Evolutionary conservation across 805 yeast species (phyloP).

Genomic region (Spathaspora hagerdaliae): DNA sequence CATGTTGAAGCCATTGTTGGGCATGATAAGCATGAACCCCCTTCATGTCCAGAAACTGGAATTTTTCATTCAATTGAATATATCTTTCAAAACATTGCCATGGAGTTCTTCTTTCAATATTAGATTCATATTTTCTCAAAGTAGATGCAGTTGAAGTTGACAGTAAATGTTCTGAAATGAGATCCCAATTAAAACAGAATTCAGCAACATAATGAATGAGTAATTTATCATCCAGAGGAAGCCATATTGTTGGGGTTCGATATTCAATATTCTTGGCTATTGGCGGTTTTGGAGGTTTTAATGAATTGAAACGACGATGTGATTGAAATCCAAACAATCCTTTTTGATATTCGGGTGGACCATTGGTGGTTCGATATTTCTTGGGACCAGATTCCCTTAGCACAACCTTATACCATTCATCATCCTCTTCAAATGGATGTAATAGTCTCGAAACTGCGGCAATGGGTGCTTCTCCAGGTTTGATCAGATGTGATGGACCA

Average conservation of each 20-base stretch:
- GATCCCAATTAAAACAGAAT: conserved; percentile 88
- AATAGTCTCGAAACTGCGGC: conserved; percentile 65
- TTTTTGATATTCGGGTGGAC: conserved; percentile 44
- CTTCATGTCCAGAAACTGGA: conserved; percentile 80
- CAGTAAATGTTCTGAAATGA: conserved; percentile 77
- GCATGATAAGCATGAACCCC: conserved; percentile 83
- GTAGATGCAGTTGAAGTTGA: conserved; percentile 50
- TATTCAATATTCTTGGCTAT: conserved; percentile 71
- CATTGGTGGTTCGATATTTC: conserved; percentile 8
- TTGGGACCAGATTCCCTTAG: conserved; percentile 34
- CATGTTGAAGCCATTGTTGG: conserved; percentile 88
- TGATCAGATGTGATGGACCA: conserved; percentile 9
- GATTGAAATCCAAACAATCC: conserved; percentile 54
- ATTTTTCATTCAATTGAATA: conserved; percentile 85
- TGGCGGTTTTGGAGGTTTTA: conserved; percentile 93
- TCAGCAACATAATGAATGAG: conserved; percentile 80
- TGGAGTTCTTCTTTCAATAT: conserved; percentile 92
- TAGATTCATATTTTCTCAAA: conserved; percentile 63
- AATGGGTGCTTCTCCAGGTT: conserved; percentile 27
- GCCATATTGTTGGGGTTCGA: conserved; percentile 92
- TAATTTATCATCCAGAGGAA: conserved; percentile 86
- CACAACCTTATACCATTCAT: conserved; percentile 56
- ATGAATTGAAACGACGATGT: conserved; percentile 53
- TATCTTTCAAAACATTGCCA: conserved; percentile 99
- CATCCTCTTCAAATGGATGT: conserved; percentile 61